Evolutionary conservation across 139 green algal species (phyloP), one percentile per base, ranked within the genome.

Genomic region (Microglena sp.): DNA sequence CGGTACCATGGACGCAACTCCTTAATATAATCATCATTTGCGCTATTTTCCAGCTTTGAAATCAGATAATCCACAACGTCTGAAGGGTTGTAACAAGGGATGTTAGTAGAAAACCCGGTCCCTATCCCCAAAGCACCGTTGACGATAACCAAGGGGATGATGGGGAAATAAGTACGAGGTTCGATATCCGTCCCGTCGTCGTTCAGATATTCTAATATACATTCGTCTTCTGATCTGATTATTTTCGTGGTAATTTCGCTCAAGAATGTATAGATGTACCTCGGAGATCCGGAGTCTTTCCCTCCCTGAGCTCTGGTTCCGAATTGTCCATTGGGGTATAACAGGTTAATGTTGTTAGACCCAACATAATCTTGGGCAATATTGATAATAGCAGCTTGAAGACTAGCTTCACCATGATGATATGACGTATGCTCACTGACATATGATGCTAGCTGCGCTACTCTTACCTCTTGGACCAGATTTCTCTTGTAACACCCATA

Each of bases 341-440:
- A 31, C 26, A 76, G 29, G 30, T 70, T 64, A 2, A 70, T 31
- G 55, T 71, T 71, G 65, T 71, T 71, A 21, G 18, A 62, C 2
- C 70, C 70, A 4, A 72, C 64, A 29, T 65, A 77, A 45, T 73
- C 57, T 28, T 77, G 70, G n/a, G 64, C 70, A 63, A 77, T 69
- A 1, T 36, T 27, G 4, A 77, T 27, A 24, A 77, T 70, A 3
- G 70, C 34, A 29, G 3, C 31, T 2, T 64, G 29, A 40, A 77
- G 29, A 2, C 40, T 60, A 1, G 57, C 40, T 28, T 77, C 70
- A 6, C 70, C 70, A 44, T 77, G 70, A n/a, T 63, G 64, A 33
- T 72, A 77, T 1, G 7, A 31, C 2, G 70, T 22, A 1, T 64
- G 24, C 32, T 58, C 45, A 1, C 15, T 24, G 45, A 68, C 45